These are phyloP conservation scores for Salix purpurea DNA, from an alignment of 345 rosid genomes.

Conservation along the genomic window DNA sequence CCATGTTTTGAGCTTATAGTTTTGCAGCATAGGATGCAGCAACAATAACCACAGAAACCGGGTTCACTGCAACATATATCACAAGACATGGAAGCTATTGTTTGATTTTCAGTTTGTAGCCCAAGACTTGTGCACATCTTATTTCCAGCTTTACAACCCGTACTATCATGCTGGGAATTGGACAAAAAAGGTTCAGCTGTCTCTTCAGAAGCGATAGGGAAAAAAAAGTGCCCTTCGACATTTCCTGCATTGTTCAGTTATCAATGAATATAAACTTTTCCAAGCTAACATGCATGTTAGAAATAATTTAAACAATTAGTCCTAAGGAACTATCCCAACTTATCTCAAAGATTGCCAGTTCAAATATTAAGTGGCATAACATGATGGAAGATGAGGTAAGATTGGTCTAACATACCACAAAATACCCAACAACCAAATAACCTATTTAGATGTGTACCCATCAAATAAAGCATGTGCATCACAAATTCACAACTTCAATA, in stretches of 20 bases:
- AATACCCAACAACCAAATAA: too few relatives aligned
- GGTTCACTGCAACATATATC: constrained; percentile 79
- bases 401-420: too few relatives aligned
- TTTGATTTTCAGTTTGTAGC: constrained; percentile 22
- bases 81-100: constrained; percentile 50
- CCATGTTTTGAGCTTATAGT: constrained; percentile 39
- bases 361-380: neutral
- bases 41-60: constrained; percentile 70
- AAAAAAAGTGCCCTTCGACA: constrained; percentile 11
- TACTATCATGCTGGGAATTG: constrained; percentile 30
- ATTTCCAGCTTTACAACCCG: constrained; percentile 69
- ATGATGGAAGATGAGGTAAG: neutral
- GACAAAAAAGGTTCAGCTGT: constrained; percentile 28
- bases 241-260: constrained; percentile 24
- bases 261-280: neutral
- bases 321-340: neutral
- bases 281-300: neutral
- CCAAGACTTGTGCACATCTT: constrained; percentile 48
- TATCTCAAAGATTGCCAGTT: neutral
- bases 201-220: constrained; percentile 29
- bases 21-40: constrained; percentile 80
- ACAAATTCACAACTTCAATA: too few relatives aligned
- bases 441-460: too few relatives aligned
- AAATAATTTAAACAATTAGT: neutral
- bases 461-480: too few relatives aligned